phyloP scores from a whole-genome alignment of 805 yeast genomes.

The Ogataea nonfermentans region DNA sequence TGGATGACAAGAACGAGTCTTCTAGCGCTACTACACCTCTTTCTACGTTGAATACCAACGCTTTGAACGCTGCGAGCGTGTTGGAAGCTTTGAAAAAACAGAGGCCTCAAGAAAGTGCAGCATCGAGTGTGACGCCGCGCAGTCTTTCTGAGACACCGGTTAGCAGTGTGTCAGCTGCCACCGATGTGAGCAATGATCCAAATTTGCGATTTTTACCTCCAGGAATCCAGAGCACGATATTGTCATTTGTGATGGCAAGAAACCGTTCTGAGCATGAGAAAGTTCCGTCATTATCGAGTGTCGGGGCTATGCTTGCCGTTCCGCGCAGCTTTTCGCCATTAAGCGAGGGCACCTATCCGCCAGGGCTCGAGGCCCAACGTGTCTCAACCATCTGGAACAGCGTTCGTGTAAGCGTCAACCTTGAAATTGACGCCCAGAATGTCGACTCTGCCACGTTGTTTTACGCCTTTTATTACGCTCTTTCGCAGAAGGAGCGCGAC shows the following conservation, averaged over 20 bases:
- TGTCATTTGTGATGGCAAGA: constrained; percentile 29
- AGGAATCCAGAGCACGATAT: constrained; percentile 34
- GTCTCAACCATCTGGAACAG: constrained; percentile 34
- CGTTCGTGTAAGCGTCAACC: constrained; percentile 22
- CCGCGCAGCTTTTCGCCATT: constrained; percentile 30
- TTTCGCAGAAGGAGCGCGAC: constrained; percentile 40
- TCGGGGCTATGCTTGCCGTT: constrained; percentile 24
- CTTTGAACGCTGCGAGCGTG: constrained; percentile 38
- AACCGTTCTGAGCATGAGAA: constrained; percentile 18
- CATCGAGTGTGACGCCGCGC: constrained; percentile 8
- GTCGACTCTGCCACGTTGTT: constrained; percentile 39
- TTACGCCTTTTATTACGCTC: constrained; percentile 43
- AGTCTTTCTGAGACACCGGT: constrained; percentile 7
- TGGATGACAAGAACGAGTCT: constrained; percentile 6
- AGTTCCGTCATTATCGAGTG: constrained; percentile 23
- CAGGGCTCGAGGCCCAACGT: constrained; percentile 35
- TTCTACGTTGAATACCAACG: constrained; percentile 28
- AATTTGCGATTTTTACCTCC: constrained; percentile 35
- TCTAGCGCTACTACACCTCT: constrained; percentile 2
- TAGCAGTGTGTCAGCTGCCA: constrained; percentile 9
- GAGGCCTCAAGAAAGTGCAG: constrained; percentile 27
- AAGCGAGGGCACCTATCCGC: constrained; percentile 28
- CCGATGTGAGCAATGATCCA: constrained; percentile 25
- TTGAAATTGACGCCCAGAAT: constrained; percentile 28
- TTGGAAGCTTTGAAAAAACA: constrained; percentile 37